Percentiles rank a stretch among this genome's conserved stretches.
Conservation (phyloP, 768 basidiomycete species). For the Porpolomopsis calyptriformis region DNA sequence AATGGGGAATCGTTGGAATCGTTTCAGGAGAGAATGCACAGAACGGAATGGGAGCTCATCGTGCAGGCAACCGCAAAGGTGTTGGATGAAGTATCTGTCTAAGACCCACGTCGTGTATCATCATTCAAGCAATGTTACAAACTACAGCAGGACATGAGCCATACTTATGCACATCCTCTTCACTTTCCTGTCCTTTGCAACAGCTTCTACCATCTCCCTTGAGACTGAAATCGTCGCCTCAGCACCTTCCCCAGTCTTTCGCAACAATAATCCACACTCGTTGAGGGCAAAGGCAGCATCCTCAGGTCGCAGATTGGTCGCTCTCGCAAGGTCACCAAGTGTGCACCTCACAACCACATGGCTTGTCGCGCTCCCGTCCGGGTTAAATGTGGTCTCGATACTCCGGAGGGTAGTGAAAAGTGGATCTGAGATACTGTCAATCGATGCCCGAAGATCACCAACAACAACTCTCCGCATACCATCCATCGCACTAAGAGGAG, state of each 20-base stretch:
- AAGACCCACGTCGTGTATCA: too few species aligned
- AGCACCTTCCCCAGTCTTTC: slow-evolving; percentile 18
- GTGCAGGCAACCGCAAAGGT: slow-evolving; percentile 74
- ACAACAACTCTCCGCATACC: slow-evolving; percentile 22
- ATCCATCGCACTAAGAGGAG: slow-evolving; percentile 28
- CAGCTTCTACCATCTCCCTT: slow-evolving; percentile 54
- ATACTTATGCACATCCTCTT: slow-evolving; percentile 60
- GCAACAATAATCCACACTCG: slow-evolving; percentile 68
- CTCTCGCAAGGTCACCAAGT: slow-evolving; percentile 65
- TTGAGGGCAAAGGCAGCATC: slow-evolving; percentile 85
- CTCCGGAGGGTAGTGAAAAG: slow-evolving; percentile 42
- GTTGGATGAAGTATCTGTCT: slow-evolving; percentile 32
- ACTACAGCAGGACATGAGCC: slow-evolving; percentile 41
- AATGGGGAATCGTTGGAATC: slow-evolving; percentile 61
- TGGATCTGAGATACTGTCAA: slow-evolving; percentile 30
- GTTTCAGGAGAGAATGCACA: slow-evolving; percentile 71
- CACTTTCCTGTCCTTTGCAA: slow-evolving; percentile 59
- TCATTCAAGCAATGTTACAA: not conserved
- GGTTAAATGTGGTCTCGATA: slow-evolving; percentile 45
- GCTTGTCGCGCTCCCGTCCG: slow-evolving; percentile 60
- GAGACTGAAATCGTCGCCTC: slow-evolving; percentile 47
- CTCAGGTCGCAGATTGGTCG: slow-evolving; percentile 72
- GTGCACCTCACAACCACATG: slow-evolving; percentile 62
- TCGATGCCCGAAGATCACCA: not conserved
- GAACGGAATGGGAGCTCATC: slow-evolving; percentile 81